Base-by-base conservation (phyloP, 2,329 filamentous ascomycete genomes). In the Colletotrichum falcatum region DNA sequence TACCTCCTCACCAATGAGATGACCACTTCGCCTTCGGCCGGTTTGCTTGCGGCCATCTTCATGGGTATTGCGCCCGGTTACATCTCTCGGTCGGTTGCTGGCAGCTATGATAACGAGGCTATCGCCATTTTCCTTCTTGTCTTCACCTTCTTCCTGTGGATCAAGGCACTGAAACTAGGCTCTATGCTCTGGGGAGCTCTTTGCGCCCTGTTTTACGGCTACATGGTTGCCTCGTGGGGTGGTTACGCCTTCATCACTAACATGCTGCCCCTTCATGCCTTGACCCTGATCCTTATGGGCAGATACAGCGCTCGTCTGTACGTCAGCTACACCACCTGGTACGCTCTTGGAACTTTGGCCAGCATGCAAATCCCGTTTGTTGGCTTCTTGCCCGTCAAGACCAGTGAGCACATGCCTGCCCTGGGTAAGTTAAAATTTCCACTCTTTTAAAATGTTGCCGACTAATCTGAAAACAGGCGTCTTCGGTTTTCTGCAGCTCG, bases 281-380 rank as follows among this genome's bases (percentile, higher is more conserved):
- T 99, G 76, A 94, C 97, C 56, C 87, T 99, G 75, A 92, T 99
- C 78, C 94, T 92, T 83, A 99, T 99, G 95, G 97, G 97, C 61
- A 88, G 96, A 71, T 99, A 97, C 83, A 98, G 95, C 86, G 92
- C 93, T 70, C 90, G 96, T 71, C 86, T 99, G 26, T 99, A 99
- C 77, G 94, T 98, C 78, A 94, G 94, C 79, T 99, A 99, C 83
- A 97, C 94, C 53, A 98, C 95, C 1, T 99, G 97, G 96, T 99
- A 97, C 82, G 94, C 95, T 48, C 87, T 99, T 44, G 96, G 97
- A 71, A 98, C 96, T 74, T 83, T 99, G 81, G 96, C 95, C 65
- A 97, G 94, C 85, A 98, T 99, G 95, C 96, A 99, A 83, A 96
- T 99, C 84, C 96, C 96, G 4, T 99, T 99, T 78, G 97, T 99